Percentiles rank a stretch among this genome's conserved stretches.
Conservation (phyloP, 768 basidiomycete species). For the Lentinus brumalis region DNA sequence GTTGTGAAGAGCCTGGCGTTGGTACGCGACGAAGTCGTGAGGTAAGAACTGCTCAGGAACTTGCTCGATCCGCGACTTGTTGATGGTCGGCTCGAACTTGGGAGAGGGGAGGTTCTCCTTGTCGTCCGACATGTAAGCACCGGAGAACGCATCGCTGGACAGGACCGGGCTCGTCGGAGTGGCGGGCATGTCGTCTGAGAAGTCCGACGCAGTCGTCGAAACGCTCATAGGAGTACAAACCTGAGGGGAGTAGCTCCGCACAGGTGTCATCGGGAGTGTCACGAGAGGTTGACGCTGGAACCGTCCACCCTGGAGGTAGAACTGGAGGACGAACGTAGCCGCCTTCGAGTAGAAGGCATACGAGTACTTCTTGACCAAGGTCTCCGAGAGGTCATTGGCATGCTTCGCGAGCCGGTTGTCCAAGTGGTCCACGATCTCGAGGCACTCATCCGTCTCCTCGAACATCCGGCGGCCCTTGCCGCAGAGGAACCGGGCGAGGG, state of each 20-base stretch:
- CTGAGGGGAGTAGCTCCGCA: conserved; percentile 46
- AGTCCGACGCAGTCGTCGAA: conserved; percentile 71
- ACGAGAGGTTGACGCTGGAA: conserved; percentile 52
- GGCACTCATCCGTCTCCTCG: conserved; percentile 83
- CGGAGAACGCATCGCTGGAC: conserved; percentile 52
- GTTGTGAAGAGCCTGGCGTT: conserved; percentile 76
- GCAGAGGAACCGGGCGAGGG: conserved; percentile 86
- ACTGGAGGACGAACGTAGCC: conserved; percentile 90
- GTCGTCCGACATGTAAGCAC: conserved; percentile 67
- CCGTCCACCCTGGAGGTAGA: conserved; percentile 87
- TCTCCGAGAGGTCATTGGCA: conserved; percentile 92
- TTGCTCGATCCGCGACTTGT: conserved; percentile 67
- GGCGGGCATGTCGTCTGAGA: conserved; percentile 81
- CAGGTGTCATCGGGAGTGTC: conserved; percentile 70
- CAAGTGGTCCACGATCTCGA: conserved; percentile 83
- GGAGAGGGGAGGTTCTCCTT: conserved; percentile 75
- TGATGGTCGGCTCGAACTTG: conserved; percentile 71
- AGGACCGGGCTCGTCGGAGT: conserved; percentile 77
- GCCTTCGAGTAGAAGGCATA: conserved; percentile 96
- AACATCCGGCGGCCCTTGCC: conserved; percentile 74
- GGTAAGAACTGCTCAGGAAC: conserved; percentile 78
- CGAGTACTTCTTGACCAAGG: conserved; percentile 97
- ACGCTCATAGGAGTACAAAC: conserved; percentile 76
- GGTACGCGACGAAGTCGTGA: conserved; percentile 79
- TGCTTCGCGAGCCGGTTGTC: conserved; percentile 86